phyloP scores from a whole-genome alignment of 305 asterid species.

The Plantago lanceolata region DNA sequence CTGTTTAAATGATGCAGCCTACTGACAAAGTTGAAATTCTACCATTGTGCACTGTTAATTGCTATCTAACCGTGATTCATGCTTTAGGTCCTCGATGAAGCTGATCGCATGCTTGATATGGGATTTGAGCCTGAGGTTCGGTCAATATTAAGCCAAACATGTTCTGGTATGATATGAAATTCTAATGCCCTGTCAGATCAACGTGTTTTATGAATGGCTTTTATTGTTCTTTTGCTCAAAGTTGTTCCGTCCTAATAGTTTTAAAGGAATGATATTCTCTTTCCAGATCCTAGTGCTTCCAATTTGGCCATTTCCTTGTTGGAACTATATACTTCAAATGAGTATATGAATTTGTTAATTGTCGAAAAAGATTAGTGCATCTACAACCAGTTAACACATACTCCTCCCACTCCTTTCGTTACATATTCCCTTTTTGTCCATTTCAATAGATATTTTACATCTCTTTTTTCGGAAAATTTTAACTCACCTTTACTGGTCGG shows the following conservation, averaged over 20 bases:
- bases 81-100: constrained; percentile 87
- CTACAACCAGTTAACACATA: not conserved
- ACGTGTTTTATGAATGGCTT: not conserved
- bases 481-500: no score
- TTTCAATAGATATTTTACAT: no score
- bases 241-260: not conserved
- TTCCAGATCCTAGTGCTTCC: not conserved
- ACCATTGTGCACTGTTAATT: constrained; percentile 2
- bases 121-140: constrained; percentile 99
- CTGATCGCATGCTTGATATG: constrained; percentile 99
- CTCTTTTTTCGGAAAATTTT: no score
- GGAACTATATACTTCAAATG: not conserved
- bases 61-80: constrained; percentile 21
- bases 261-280: not conserved
- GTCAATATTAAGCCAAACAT: constrained; percentile 75
- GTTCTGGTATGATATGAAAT: constrained; percentile 56
- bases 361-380: no score
- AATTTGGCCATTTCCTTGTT: not conserved
- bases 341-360: no score
- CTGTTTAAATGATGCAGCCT: not conserved
- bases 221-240: not conserved
- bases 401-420: not conserved
- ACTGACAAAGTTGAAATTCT: constrained; percentile 1
- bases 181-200: constrained; percentile 2
- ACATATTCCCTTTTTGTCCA: no score